Percentiles rank a stretch among this genome's conserved stretches.
Evolutionary conservation across 176 grass and related monocot species (phyloP).

Genomic region (Zizania latifolia): DNA sequence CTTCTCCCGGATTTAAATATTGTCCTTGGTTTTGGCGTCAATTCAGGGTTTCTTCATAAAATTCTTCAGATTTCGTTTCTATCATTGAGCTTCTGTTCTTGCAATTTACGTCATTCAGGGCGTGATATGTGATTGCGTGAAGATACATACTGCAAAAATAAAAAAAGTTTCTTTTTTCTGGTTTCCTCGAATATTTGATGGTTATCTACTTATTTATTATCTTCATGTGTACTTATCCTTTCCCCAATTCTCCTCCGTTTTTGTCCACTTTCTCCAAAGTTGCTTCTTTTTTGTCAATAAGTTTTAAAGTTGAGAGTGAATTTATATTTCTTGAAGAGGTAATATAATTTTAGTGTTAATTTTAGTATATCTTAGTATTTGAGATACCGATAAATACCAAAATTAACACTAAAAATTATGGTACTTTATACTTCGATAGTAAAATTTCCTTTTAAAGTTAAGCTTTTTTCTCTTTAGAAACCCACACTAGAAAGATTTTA

Average conservation of each 20-base stretch:
- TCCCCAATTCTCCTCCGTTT: not conserved
- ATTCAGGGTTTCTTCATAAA: not conserved
- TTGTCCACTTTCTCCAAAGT: constrained; percentile 2
- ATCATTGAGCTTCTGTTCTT: not conserved
- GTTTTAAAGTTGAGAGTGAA: too few relatives aligned
- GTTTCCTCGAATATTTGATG: not conserved
- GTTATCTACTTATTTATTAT: not conserved
- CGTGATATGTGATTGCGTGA: constrained; percentile 1
- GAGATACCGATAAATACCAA: too few relatives aligned
- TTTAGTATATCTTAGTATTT: too few relatives aligned
- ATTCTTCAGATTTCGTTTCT: not conserved
- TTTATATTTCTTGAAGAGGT: too few relatives aligned
- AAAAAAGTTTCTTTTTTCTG: not conserved
- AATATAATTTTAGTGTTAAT: too few relatives aligned
- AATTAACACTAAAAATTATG: too few relatives aligned
- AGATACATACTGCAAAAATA: not conserved
- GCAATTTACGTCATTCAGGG: constrained; percentile 19
- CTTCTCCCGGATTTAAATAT: not conserved
- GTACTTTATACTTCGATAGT: too few relatives aligned
- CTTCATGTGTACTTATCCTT: not conserved
- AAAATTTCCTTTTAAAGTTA: too few relatives aligned
- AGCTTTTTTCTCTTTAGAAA: not conserved
- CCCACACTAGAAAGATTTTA: not conserved
- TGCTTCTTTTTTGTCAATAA: not conserved
- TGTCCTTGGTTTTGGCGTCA: not conserved